These are phyloP conservation scores for Willaertia magna DNA, from an alignment of 208 protist species.

Conservation along the genomic window DNA sequence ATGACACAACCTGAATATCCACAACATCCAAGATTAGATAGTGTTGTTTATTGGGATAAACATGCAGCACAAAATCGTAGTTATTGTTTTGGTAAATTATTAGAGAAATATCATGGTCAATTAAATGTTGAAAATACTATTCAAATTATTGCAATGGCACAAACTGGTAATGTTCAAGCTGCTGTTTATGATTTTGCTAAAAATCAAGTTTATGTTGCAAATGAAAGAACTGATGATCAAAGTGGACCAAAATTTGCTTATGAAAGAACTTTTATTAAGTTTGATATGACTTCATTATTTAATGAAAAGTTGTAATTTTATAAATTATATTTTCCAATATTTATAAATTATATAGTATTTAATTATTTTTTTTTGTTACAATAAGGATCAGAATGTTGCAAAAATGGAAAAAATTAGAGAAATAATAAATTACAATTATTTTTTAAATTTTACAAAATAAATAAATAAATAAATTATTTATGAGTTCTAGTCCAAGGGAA, in stretches of 20 bases:
- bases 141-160: neutral
- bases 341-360: too few relatives aligned
- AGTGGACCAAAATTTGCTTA: neutral
- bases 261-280: neutral
- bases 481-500: neutral
- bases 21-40: neutral
- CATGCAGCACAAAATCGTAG: neutral
- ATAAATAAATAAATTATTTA: too few relatives aligned
- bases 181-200: constrained; percentile 7
- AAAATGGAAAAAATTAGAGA: too few relatives aligned
- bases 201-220: constrained; percentile 4
- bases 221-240: neutral
- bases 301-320: constrained; percentile 3
- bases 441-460: too few relatives aligned
- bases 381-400: too few relatives aligned
- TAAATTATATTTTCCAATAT: too few relatives aligned
- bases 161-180: neutral
- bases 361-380: too few relatives aligned
- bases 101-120: neutral
- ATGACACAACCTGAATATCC: neutral
- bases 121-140: neutral
- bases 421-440: too few relatives aligned
- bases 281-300: constrained; percentile 4
- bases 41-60: constrained; percentile 11
- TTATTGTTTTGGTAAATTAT: neutral